phyloP scores from a whole-genome alignment of 2,329 filamentous ascomycete genomes.

The Neofusicoccum sp. region DNA sequence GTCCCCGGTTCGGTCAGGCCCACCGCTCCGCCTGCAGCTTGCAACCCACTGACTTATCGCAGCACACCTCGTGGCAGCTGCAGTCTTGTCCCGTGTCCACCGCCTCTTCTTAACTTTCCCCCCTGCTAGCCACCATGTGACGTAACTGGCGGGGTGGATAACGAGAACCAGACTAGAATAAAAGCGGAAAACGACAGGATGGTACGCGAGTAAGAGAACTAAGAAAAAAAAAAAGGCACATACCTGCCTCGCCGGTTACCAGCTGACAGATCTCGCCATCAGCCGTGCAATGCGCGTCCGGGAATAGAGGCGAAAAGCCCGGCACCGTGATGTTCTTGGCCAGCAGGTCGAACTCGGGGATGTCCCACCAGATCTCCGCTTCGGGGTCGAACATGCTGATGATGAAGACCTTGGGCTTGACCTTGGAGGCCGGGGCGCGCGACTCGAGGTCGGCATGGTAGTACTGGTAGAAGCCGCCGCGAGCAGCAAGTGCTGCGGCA shows the following conservation, averaged over 20 bases:
- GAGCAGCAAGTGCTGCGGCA: not conserved
- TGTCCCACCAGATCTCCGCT: conserved; percentile 54
- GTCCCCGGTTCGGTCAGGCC: not conserved
- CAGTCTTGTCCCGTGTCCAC: not conserved
- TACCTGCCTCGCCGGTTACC: conserved; percentile 58
- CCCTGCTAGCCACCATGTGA: not conserved
- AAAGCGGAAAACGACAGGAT: not conserved
- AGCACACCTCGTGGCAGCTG: not conserved
- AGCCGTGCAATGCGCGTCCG: conserved; percentile 62
- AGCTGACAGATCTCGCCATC: conserved; percentile 65
- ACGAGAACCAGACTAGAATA: not conserved
- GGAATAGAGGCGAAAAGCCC: conserved; percentile 65
- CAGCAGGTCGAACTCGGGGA: conserved; percentile 56
- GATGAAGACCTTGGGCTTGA: conserved; percentile 61
- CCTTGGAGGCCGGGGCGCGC: conserved; percentile 38
- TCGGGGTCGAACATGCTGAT: conserved; percentile 56
- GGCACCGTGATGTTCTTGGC: conserved; percentile 58
- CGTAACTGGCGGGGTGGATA: not conserved
- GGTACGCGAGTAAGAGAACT: not conserved
- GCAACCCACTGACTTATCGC: not conserved
- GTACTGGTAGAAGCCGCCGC: not conserved
- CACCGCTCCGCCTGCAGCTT: not conserved
- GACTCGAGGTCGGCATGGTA: not conserved
- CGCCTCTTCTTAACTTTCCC: not conserved
- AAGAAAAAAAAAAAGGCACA: not conserved